phyloP scores from a whole-genome alignment of 306 rosid genomes.

The Sesbania bispinosa region DNA sequence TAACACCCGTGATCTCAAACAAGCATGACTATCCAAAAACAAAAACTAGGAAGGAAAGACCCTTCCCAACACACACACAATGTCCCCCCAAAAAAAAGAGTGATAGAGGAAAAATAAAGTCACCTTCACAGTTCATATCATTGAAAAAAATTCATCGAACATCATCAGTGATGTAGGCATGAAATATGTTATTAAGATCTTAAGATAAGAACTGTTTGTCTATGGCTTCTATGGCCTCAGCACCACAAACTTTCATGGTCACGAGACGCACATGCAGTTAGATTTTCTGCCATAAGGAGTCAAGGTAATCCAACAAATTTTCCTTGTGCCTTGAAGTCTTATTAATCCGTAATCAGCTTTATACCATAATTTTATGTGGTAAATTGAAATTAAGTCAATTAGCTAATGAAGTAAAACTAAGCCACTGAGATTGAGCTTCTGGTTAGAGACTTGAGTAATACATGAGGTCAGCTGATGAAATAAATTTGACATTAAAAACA shows the following conservation, averaged over 20 bases:
- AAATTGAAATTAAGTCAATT: background rate
- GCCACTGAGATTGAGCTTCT: no score
- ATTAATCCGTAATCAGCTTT: background rate
- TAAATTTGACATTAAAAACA: background rate
- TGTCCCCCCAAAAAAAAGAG: background rate
- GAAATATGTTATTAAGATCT: background rate
- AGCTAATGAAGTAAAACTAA: background rate
- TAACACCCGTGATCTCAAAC: conserved; percentile 31
- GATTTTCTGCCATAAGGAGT: conserved; percentile 6
- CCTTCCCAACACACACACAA: conserved; percentile 9
- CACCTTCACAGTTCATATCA: conserved; percentile 2
- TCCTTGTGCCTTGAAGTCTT: background rate
- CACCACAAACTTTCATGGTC: conserved; percentile 25
- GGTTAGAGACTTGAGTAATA: no score
- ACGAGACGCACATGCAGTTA: conserved; percentile 23
- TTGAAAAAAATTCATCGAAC: background rate
- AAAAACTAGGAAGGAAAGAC: background rate
- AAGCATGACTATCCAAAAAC: background rate
- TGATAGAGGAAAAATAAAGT: background rate
- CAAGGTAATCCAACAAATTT: conserved; percentile 10
- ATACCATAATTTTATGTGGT: background rate
- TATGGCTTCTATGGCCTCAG: background rate
- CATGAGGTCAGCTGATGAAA: no score
- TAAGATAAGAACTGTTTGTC: background rate
- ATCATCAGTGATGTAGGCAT: conserved; percentile 8